Conservation (phyloP, 306 rosid genomes). For the Canavalia gladiata region DNA sequence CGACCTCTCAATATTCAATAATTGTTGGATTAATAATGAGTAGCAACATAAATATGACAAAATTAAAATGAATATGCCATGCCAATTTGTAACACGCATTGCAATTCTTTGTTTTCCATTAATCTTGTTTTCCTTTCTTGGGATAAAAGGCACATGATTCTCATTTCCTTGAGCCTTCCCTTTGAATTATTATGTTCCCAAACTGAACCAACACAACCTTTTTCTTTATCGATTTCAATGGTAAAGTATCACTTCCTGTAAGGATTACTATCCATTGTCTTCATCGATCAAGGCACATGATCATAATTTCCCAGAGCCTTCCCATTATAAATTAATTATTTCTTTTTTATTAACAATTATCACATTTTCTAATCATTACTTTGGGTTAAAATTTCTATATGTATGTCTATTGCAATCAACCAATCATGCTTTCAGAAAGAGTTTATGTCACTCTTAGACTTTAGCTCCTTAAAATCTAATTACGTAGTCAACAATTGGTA, state of each 20-base stretch:
- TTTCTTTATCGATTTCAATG: slow-evolving; percentile 11
- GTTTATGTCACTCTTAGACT: neutral
- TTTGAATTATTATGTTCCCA: slow-evolving; percentile 41
- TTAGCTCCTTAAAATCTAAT: too few species aligned
- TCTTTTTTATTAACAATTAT: neutral
- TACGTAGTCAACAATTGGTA: too few species aligned
- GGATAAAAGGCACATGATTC: slow-evolving; percentile 51
- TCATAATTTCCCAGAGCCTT: slow-evolving; percentile 35
- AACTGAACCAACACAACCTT: slow-evolving; percentile 17
- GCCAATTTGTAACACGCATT: slow-evolving; percentile 35
- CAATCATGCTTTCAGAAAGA: neutral
- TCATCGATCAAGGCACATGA: slow-evolving; percentile 39
- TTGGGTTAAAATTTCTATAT: neutral
- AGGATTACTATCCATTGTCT: slow-evolving; percentile 9
- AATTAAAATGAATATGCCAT: slow-evolving; percentile 42
- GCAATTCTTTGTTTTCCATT: slow-evolving; percentile 34
- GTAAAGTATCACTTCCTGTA: slow-evolving; percentile 13
- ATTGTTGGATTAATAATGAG: slow-evolving; percentile 57
- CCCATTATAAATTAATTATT: slow-evolving; percentile 43
- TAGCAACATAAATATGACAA: slow-evolving; percentile 47
- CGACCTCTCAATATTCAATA: slow-evolving; percentile 43
- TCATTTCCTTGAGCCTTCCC: slow-evolving; percentile 66
- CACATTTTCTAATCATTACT: neutral
- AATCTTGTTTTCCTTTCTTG: slow-evolving; percentile 10
- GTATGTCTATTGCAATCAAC: too few species aligned